Evolutionary conservation across 1,139 yeast genomes (phyloP).

Genomic region (Petasospora fabianii): DNA sequence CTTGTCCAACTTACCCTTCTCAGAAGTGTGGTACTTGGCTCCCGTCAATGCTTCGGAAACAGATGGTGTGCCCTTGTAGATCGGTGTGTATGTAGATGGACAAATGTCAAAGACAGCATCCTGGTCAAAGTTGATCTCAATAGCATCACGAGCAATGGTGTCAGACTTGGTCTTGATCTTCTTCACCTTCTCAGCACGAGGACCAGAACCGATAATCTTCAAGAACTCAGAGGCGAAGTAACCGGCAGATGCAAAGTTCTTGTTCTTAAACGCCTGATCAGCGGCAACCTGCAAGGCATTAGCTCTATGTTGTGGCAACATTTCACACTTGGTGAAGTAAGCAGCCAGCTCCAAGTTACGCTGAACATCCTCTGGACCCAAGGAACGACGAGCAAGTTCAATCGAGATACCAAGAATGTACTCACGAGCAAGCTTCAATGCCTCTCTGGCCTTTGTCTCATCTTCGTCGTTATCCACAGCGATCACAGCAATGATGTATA

Average conservation of each 20-base stretch:
- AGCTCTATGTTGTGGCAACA: slow-evolving; percentile 78
- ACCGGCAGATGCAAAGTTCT: slow-evolving; percentile 85
- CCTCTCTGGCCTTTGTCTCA: slow-evolving; percentile 69
- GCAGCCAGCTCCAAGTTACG: slow-evolving; percentile 94
- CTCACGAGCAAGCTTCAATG: slow-evolving; percentile 75
- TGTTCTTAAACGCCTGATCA: slow-evolving; percentile 84
- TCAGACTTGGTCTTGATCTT: slow-evolving; percentile 81
- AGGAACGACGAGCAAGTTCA: slow-evolving; percentile 80
- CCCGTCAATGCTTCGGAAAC: slow-evolving; percentile 87
- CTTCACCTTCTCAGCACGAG: slow-evolving; percentile 85
- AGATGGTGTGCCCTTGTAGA: slow-evolving; percentile 68
- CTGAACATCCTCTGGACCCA: slow-evolving; percentile 67
- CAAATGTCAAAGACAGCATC: slow-evolving; percentile 89
- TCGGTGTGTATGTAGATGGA: slow-evolving; percentile 83
- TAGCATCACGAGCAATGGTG: slow-evolving; percentile 74
- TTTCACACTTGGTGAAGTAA: slow-evolving; percentile 81
- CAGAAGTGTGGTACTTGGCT: slow-evolving; percentile 75
- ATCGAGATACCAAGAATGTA: slow-evolving; percentile 89
- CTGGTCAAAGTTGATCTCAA: slow-evolving; percentile 90
- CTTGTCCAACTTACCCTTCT: slow-evolving; percentile 74
- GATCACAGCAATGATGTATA: slow-evolving; percentile 70
- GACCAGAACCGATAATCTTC: slow-evolving; percentile 61
- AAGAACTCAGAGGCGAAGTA: slow-evolving; percentile 85
- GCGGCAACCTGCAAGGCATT: slow-evolving; percentile 94
- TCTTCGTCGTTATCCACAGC: slow-evolving; percentile 73